phyloP scores from a whole-genome alignment of 768 basidiomycete genomes.

The Collybia mongolica region DNA sequence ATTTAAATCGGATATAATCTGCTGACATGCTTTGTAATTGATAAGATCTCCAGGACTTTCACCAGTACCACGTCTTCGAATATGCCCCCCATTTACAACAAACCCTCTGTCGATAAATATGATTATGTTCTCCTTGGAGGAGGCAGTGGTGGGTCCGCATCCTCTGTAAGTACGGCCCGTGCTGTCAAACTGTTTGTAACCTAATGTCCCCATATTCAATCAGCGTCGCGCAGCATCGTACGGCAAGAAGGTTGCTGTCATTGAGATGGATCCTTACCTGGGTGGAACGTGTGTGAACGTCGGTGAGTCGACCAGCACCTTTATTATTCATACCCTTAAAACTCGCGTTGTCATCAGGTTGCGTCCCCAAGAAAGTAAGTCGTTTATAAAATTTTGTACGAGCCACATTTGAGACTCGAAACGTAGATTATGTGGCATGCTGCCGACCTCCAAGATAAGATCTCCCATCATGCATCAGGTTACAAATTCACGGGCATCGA shows the following conservation, averaged over 20 bases:
- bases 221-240: constrained; percentile 90
- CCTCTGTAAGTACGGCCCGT: constrained; percentile 56
- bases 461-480: constrained; percentile 69
- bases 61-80: constrained; percentile 32
- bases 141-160: constrained; percentile 90
- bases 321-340: not conserved
- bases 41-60: constrained; percentile 49
- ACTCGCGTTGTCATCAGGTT: constrained; percentile 47
- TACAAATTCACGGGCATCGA: constrained; percentile 68
- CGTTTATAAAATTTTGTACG: not conserved
- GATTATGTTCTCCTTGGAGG: constrained; percentile 91
- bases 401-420: not conserved
- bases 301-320: constrained; percentile 57
- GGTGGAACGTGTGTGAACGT: constrained; percentile 99
- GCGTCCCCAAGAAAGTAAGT: constrained; percentile 93
- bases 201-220: not conserved
- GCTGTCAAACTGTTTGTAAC: not conserved
- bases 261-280: constrained; percentile 71
- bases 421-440: constrained; percentile 96
- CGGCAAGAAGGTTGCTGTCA: constrained; percentile 89
- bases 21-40: constrained; percentile 18
- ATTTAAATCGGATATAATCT: not conserved
- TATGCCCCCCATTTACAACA: constrained; percentile 71
- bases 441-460: constrained; percentile 83
- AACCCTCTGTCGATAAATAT: constrained; percentile 63